Conservation (phyloP, 495 filamentous ascomycete genomes). For the Penicillium psychrofluorescens region DNA sequence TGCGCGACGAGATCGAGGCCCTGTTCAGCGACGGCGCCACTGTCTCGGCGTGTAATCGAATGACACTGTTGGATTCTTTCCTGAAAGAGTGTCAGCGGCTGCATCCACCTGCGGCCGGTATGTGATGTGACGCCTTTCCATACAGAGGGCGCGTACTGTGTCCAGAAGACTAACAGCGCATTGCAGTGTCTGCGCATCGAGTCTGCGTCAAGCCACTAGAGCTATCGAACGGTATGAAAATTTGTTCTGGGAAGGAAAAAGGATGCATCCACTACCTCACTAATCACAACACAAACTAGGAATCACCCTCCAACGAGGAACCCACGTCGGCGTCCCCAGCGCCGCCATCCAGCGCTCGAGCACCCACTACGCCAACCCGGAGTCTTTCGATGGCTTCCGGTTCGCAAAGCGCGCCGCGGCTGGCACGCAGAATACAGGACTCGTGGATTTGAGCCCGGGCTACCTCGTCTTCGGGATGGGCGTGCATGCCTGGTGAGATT, state of each 20-base stretch:
- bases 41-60: conserved; percentile 9
- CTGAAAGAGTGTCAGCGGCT: conserved; percentile 23
- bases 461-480: conserved; percentile 24
- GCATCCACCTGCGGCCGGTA: conserved; percentile 19
- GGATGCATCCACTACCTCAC: no score
- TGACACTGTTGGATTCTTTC: conserved; percentile 20
- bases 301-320: conserved; percentile 15
- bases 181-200: conserved; percentile 18
- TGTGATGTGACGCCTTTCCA: conserved; percentile 1
- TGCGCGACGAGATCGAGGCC: conserved; percentile 15
- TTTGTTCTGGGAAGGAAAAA: no score
- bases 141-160: no score
- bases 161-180: no score
- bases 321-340: conserved; percentile 18
- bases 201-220: conserved; percentile 10
- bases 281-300: conserved; percentile 3
- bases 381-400: conserved; percentile 21
- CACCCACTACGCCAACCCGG: conserved; percentile 9
- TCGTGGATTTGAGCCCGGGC: conserved; percentile 18
- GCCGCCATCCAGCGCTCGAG: conserved; percentile 14
- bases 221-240: conserved; percentile 12
- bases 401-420: conserved; percentile 15
- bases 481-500: conserved; percentile 16
- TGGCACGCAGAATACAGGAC: conserved; percentile 6
- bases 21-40: conserved; percentile 7